Conservation (phyloP, 306 rosid genomes). For the Acacia confusa region DNA sequence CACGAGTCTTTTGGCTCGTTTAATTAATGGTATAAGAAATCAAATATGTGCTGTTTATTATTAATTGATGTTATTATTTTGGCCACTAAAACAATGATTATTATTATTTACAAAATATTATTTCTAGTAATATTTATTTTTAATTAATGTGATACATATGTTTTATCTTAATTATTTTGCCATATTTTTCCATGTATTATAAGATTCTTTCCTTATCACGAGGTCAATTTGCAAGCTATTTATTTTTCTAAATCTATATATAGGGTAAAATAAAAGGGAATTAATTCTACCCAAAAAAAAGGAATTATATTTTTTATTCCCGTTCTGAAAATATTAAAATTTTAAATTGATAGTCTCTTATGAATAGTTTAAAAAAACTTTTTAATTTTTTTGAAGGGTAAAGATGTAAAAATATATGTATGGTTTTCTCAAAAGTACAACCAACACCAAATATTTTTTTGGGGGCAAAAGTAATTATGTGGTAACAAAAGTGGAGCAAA, state of each 20-base stretch:
- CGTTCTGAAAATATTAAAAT: not conserved
- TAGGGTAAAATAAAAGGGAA: not conserved
- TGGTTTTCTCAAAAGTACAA: no score
- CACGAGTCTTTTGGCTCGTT: not conserved
- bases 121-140: not conserved
- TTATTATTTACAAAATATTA: not conserved
- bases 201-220: not conserved
- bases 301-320: not conserved
- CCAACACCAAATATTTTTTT: no score
- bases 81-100: not conserved
- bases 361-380: not conserved
- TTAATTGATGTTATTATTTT: not conserved
- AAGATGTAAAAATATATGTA: no score
- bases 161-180: not conserved
- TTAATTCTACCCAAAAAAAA: not conserved
- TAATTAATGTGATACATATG: not conserved
- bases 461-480: no score
- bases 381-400: not conserved
- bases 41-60: not conserved
- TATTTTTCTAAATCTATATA: not conserved
- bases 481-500: no score
- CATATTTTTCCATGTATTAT: not conserved
- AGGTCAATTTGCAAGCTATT: not conserved
- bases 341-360: not conserved
- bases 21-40: not conserved